Conservation (phyloP, 352 stramenopile species). For the Phytopythium aichiense region DNA sequence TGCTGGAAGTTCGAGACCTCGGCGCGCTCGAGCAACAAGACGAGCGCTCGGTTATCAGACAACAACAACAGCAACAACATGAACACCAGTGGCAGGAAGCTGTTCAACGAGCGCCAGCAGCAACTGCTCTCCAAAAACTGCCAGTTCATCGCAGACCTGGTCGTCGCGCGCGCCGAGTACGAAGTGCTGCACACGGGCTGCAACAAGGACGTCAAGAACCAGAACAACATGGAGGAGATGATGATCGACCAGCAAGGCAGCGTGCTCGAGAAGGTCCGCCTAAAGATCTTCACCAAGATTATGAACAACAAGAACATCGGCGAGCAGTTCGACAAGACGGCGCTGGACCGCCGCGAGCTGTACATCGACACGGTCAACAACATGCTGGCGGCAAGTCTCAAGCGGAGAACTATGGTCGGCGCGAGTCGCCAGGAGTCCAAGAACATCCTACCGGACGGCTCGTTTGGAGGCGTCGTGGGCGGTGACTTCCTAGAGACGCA, state of each 20-base stretch:
- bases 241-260: slow-evolving; percentile 61
- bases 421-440: slow-evolving; percentile 10
- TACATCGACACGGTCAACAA: slow-evolving; percentile 80
- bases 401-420: slow-evolving; percentile 52
- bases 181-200: slow-evolving; percentile 64
- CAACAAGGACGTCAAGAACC: slow-evolving; percentile 54
- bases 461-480: slow-evolving; percentile 4
- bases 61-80: slow-evolving; percentile 37
- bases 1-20: slow-evolving; percentile 89
- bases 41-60: slow-evolving; percentile 25
- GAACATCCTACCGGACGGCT: slow-evolving; percentile 20
- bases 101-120: slow-evolving; percentile 81
- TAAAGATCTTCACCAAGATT: slow-evolving; percentile 82
- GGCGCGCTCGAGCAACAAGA: slow-evolving; percentile 49
- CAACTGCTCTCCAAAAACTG: slow-evolving; percentile 73
- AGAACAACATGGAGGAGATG: slow-evolving; percentile 42
- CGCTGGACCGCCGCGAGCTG: slow-evolving; percentile 68
- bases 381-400: slow-evolving; percentile 70
- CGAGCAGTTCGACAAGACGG: slow-evolving; percentile 83
- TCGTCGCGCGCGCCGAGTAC: slow-evolving; percentile 72
- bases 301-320: slow-evolving; percentile 90
- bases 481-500: slow-evolving; percentile 49
- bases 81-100: slow-evolving; percentile 30
- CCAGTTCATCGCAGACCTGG: slow-evolving; percentile 77
- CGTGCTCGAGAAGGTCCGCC: slow-evolving; percentile 72